These are phyloP conservation scores for Clavispora carvajalis DNA, from an alignment of 805 yeast species.

Conservation along the genomic window DNA sequence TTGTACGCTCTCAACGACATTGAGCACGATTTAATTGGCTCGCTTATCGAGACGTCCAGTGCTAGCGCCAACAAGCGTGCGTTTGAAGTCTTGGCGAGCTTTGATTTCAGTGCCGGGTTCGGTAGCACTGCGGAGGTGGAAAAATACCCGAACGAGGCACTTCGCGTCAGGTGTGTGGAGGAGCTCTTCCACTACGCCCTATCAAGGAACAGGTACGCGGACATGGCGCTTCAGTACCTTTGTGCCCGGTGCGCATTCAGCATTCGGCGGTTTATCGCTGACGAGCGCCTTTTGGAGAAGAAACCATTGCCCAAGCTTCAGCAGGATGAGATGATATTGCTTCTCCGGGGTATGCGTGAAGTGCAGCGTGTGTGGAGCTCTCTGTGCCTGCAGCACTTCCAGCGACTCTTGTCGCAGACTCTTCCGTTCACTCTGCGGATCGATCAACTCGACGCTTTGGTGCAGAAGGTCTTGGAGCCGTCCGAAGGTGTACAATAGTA, in stretches of 20 bases:
- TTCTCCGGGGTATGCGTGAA: slow-evolving; percentile 40
- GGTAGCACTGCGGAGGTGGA: slow-evolving; percentile 57
- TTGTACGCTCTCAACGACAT: slow-evolving; percentile 53
- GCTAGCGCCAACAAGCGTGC: slow-evolving; percentile 31
- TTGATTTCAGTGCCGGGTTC: slow-evolving; percentile 45
- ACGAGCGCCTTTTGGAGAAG: slow-evolving; percentile 49
- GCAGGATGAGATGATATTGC: slow-evolving; percentile 50
- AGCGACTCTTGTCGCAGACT: slow-evolving; percentile 8
- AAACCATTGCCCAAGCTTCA: slow-evolving; percentile 68
- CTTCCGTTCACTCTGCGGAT: slow-evolving; percentile 9
- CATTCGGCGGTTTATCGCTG: slow-evolving; percentile 59
- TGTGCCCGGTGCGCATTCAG: slow-evolving; percentile 55
- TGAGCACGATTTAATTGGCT: slow-evolving; percentile 29
- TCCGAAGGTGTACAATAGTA: no score
- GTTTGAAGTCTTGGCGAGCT: slow-evolving; percentile 18
- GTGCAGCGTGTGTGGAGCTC: slow-evolving; percentile 1
- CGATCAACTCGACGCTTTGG: slow-evolving; percentile 5
- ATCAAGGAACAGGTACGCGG: slow-evolving; percentile 6
- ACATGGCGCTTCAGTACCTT: slow-evolving; percentile 31
- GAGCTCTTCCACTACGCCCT: slow-evolving; percentile 42
- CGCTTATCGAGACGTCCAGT: slow-evolving; percentile 13
- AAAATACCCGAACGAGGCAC: slow-evolving; percentile 37
- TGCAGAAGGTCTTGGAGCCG: slow-evolving; percentile 6
- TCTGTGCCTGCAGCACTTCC: slow-evolving; percentile 4
- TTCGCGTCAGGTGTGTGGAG: slow-evolving; percentile 53